Percentiles rank a stretch among this genome's conserved stretches.
Evolutionary conservation across 1,139 yeast genomes (phyloP).

Genomic region (Protomyces inundatus): DNA sequence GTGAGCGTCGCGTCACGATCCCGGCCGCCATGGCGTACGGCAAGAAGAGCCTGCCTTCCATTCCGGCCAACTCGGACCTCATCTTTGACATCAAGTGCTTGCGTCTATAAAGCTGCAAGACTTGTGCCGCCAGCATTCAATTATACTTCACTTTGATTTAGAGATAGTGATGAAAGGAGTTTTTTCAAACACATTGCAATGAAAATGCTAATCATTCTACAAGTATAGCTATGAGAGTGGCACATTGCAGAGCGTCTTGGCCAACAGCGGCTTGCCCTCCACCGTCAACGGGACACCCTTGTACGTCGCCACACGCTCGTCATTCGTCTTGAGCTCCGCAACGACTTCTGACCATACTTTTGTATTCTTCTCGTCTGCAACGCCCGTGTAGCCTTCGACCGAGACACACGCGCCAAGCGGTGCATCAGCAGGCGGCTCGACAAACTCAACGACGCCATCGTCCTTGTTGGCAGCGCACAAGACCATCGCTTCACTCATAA

Average conservation of each 20-base stretch:
- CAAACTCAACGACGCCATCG: slow-evolving; percentile 17
- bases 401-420: slow-evolving; percentile 7
- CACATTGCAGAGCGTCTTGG: slow-evolving; percentile 5
- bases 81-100: slow-evolving; percentile 78
- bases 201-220: too few species aligned
- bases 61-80: slow-evolving; percentile 93
- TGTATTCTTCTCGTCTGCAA: slow-evolving; percentile 19
- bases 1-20: slow-evolving; percentile 95
- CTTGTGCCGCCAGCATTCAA: too few species aligned
- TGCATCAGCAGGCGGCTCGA: slow-evolving; percentile 17
- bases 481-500: slow-evolving; percentile 94
- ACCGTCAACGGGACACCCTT: slow-evolving; percentile 14
- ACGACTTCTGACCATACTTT: slow-evolving; percentile 19
- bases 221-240: neutral
- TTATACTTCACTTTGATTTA: too few species aligned
- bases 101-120: too few species aligned
- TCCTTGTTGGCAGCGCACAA: slow-evolving; percentile 21
- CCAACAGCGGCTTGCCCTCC: slow-evolving; percentile 7
- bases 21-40: slow-evolving; percentile 98
- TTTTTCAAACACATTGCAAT: too few species aligned
- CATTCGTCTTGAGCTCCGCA: slow-evolving; percentile 18
- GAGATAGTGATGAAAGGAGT: too few species aligned
- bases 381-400: slow-evolving; percentile 21
- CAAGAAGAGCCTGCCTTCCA: slow-evolving; percentile 83
- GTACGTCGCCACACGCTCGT: slow-evolving; percentile 6